These are phyloP conservation scores for Schizothecium vesticola DNA, from an alignment of 495 filamentous ascomycete species.

Conservation along the genomic window DNA sequence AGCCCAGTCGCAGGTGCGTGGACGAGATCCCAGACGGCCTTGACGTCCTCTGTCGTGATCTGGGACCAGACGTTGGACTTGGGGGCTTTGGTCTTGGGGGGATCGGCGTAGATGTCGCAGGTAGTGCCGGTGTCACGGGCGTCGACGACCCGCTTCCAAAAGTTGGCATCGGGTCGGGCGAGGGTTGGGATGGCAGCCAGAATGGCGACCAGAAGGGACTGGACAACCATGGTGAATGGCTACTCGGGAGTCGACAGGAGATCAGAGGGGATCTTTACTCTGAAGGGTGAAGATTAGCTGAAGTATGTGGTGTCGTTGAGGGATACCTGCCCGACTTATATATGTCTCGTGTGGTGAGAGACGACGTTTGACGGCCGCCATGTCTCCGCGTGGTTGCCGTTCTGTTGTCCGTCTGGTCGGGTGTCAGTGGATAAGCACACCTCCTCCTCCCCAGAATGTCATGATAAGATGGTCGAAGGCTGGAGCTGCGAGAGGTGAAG, in stretches of 20 bases:
- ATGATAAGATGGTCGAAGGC: neutral
- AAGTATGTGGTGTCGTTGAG: neutral
- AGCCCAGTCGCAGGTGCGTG: conserved; percentile 25
- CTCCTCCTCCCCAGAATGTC: neutral
- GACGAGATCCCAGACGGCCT: conserved; percentile 27
- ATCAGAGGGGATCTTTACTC: neutral
- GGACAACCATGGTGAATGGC: conserved; percentile 8
- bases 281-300: neutral
- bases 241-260: neutral
- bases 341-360: neutral
- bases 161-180: conserved; percentile 15
- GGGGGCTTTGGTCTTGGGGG: conserved; percentile 19
- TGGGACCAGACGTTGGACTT: conserved; percentile 29
- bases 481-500: neutral
- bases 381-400: neutral
- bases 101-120: conserved; percentile 15
- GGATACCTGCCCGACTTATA: neutral
- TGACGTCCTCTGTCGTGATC: conserved; percentile 25
- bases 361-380: neutral
- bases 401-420: neutral
- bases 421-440: neutral
- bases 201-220: conserved; percentile 10
- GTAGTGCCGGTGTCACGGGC: neutral
- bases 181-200: conserved; percentile 5
- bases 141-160: conserved; percentile 11